Evolutionary conservation across 148 eudicot genomes (phyloP).

Genomic region (Dysphania ambrosioides): DNA sequence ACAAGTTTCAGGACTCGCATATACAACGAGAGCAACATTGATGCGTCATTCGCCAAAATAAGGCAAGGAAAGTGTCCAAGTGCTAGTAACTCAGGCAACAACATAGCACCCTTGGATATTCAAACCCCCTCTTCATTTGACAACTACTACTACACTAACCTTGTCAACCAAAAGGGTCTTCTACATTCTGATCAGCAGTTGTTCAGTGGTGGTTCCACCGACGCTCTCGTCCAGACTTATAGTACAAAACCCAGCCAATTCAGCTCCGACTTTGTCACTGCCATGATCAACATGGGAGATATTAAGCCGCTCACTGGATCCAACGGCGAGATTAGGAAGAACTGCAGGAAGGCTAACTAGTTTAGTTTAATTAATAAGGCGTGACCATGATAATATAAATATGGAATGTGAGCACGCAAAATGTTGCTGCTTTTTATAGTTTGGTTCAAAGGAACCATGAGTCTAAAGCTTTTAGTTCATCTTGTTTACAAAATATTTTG

Average conservation of each 20-base stretch:
- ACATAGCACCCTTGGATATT: slow-evolving; percentile 54
- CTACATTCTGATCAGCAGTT: slow-evolving; percentile 65
- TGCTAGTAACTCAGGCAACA: slow-evolving; percentile 37
- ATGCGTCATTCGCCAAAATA: slow-evolving; percentile 35
- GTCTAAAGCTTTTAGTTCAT: background rate
- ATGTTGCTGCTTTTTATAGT: too few species aligned
- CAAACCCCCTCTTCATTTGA: slow-evolving; percentile 47
- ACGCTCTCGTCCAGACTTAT: slow-evolving; percentile 35
- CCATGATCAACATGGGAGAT: slow-evolving; percentile 62
- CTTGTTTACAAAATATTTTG: background rate
- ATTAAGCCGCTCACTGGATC: too few species aligned
- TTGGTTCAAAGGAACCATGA: background rate
- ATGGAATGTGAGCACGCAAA: background rate
- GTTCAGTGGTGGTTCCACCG: slow-evolving; percentile 51
- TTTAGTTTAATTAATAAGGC: too few species aligned
- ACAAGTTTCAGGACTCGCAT: slow-evolving; percentile 39
- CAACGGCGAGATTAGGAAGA: slow-evolving; percentile 63
- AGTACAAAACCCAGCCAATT: slow-evolving; percentile 27
- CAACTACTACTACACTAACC: slow-evolving; percentile 44
- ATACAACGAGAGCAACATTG: slow-evolving; percentile 56
- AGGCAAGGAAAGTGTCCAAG: slow-evolving; percentile 42
- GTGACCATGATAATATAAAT: background rate
- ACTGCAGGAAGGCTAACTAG: slow-evolving; percentile 50
- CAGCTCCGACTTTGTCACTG: slow-evolving; percentile 39
- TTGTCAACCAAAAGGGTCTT: slow-evolving; percentile 41